phyloP scores from a whole-genome alignment of 23 red algal genomes.

The Gracilaria domingensis region DNA sequence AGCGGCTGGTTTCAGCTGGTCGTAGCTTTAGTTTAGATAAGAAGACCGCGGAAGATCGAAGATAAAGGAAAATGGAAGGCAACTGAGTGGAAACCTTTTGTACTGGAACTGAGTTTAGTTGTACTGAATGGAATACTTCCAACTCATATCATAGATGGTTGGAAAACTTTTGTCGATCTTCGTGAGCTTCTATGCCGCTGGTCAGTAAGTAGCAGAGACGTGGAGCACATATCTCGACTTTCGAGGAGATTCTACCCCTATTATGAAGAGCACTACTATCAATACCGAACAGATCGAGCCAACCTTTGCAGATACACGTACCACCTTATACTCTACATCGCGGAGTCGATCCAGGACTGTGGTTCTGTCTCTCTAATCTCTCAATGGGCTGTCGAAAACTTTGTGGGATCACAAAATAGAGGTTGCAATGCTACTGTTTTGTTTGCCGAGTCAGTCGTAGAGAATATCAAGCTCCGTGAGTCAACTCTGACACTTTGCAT shows the following conservation, averaged over 20 bases:
- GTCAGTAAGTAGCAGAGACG: neutral
- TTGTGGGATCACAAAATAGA: neutral
- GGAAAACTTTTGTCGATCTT: neutral
- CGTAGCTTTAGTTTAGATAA: neutral
- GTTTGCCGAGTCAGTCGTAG: conserved; percentile 22
- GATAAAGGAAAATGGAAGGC: neutral
- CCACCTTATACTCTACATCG: conserved; percentile 5
- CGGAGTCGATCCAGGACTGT: neutral
- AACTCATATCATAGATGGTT: neutral
- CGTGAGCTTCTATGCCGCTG: neutral
- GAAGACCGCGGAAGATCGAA: neutral
- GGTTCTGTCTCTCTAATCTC: neutral
- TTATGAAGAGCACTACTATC: neutral
- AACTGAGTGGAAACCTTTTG: conserved; percentile 32
- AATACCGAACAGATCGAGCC: neutral
- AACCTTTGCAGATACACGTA: conserved; percentile 11
- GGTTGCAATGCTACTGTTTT: neutral
- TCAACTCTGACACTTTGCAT: neutral
- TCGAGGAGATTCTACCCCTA: neutral
- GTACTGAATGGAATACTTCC: neutral
- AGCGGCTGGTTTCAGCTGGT: neutral
- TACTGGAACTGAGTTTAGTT: neutral
- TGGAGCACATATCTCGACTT: neutral
- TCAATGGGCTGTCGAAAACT: conserved; percentile 19
- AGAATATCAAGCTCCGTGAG: neutral